Base-by-base conservation (phyloP, 805 yeast genomes). In the Cyberlindnera lachancei region DNA sequence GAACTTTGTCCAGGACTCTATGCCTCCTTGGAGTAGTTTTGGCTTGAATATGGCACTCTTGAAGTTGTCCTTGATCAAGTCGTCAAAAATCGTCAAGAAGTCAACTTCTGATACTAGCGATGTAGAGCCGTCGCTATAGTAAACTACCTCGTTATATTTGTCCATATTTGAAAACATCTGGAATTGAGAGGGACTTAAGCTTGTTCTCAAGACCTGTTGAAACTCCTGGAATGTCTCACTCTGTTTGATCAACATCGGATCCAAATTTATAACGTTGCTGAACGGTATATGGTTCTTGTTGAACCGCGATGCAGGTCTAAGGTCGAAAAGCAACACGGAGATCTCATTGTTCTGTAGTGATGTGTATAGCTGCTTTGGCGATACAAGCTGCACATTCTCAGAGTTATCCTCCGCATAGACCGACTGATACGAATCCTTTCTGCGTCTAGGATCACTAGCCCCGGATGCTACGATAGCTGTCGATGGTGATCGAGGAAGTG, bases 301-400 rank as follows among this genome's bases (percentile, higher is more conserved):
- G 31, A 50, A 63, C 7, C 55, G 49, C 16, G 51, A 48, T 10
- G 49, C 41, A 8, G 62, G 45, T 29, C 73, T 52, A 13, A 68
- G 37, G 44, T 68, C 73, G 28, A 68, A 50, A 6, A 68, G 33
- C 15, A 68, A 36, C 3, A 40, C 25, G 2, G 73, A 69, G 13
- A 62, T 63, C 27, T 67, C 56, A 13, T 64, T 64, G 30, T 52
- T 60, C 33, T 50, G 59, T 30, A 74, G 52, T 3, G 61, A 57
- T 3, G 67, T 49, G 34, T 68, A 55, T 5, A 73, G 48, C 48
- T 54, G 45, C 23, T 57, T 58, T 9, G 68, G 49, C 1, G 66
- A 52, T 6, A 63, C 53, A 11, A 55, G 52, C 9, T 86, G 85
- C 44, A 81, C 84, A 29, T 40, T 40, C 5, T 42, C 42, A 6